Evolutionary conservation across 306 rosid genomes (phyloP).

Genomic region (Acacia confusa): DNA sequence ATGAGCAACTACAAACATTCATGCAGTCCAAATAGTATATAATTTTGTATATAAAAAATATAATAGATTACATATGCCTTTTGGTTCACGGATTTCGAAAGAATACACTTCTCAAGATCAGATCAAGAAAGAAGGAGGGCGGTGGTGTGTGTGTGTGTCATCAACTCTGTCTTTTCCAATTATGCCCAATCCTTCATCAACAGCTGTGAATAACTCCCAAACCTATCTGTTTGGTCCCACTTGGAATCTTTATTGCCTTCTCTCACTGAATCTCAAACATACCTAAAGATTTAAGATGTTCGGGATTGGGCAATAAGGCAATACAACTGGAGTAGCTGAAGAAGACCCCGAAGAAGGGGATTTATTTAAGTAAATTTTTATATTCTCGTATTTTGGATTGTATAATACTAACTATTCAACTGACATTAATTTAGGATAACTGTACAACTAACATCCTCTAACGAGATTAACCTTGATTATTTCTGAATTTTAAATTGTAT

Average conservation of each 20-base stretch:
- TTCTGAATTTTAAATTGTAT: too few relatives aligned
- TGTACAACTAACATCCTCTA: too few relatives aligned
- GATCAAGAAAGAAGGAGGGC: slow-evolving; percentile 46
- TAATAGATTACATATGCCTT: slow-evolving; percentile 8
- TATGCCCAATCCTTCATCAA: slow-evolving; percentile 50
- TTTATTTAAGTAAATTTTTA: too few relatives aligned
- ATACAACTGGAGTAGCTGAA: too few relatives aligned
- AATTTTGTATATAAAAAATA: not conserved
- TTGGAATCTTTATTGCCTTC: not conserved
- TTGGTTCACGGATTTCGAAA: slow-evolving; percentile 23
- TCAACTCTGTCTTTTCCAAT: slow-evolving; percentile 58
- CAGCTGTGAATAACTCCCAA: slow-evolving; percentile 50
- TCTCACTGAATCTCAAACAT: too few relatives aligned
- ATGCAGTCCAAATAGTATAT: slow-evolving; percentile 25
- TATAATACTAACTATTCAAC: too few relatives aligned
- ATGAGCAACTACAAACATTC: slow-evolving; percentile 43
- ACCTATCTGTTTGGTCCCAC: slow-evolving; percentile 37
- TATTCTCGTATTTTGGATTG: too few relatives aligned
- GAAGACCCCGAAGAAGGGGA: too few relatives aligned
- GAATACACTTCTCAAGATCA: slow-evolving; percentile 48
- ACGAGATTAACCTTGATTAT: too few relatives aligned
- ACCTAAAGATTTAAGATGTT: too few relatives aligned
- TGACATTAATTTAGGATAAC: too few relatives aligned
- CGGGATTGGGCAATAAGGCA: too few relatives aligned
- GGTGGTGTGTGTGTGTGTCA: slow-evolving; percentile 39